phyloP scores from a whole-genome alignment of 2,329 filamentous ascomycete genomes.

The Cladosporium sp. region DNA sequence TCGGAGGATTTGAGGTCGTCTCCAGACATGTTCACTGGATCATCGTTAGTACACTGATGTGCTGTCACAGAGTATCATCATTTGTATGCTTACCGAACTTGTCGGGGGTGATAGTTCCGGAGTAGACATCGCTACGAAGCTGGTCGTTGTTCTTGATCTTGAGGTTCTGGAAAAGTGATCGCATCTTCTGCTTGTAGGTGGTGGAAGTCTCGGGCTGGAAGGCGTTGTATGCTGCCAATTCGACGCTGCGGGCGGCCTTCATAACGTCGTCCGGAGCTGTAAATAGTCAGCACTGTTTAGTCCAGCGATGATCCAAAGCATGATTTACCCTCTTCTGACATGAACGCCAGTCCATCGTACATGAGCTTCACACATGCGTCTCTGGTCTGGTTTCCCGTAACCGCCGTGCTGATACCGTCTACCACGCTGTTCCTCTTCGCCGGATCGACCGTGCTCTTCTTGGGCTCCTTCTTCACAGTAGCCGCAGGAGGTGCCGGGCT shows the following conservation, averaged over 20 bases:
- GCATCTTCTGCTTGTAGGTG: conserved; percentile 84
- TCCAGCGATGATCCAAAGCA: neutral
- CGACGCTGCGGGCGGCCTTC: conserved; percentile 66
- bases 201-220: conserved; percentile 69
- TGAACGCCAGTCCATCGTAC: conserved; percentile 86
- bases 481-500: conserved; percentile 40
- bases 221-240: conserved; percentile 70
- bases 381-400: conserved; percentile 71
- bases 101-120: conserved; percentile 68
- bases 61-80: neutral
- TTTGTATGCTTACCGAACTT: conserved; percentile 54
- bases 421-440: conserved; percentile 79
- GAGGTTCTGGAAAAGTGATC: conserved; percentile 89
- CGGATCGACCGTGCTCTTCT: conserved; percentile 57
- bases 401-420: conserved; percentile 76
- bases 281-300: neutral
- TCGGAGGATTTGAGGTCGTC: conserved; percentile 89
- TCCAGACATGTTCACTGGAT: conserved; percentile 72
- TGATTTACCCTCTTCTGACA: conserved; percentile 55
- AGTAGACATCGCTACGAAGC: conserved; percentile 73
- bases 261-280: conserved; percentile 66
- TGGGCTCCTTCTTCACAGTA: conserved; percentile 33
- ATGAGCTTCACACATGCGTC: conserved; percentile 87
- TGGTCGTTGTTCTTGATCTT: conserved; percentile 86
- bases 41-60: conserved; percentile 2